Percentiles rank a stretch among this genome's conserved stretches.
phyloP scores from a whole-genome alignment of 306 rosid species.

The Styphnolobium japonicum region DNA sequence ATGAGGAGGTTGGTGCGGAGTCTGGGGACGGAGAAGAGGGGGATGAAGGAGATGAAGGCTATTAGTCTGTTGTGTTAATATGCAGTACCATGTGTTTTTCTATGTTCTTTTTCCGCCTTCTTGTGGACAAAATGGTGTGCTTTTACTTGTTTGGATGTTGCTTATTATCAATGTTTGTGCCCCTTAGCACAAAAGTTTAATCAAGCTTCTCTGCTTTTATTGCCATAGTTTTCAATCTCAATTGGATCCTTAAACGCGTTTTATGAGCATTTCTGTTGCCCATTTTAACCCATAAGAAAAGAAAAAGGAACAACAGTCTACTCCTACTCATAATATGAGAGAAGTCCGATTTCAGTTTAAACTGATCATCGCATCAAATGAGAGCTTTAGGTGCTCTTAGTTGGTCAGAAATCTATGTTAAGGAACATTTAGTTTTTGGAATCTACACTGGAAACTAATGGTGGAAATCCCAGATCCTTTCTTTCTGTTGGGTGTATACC shows the following conservation, averaged over 20 bases:
- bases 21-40: slow-evolving; percentile 75
- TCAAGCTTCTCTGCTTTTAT: not conserved
- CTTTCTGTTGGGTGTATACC: too few relatives aligned
- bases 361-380: too few relatives aligned
- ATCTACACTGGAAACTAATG: too few relatives aligned
- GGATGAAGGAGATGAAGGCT: slow-evolving; percentile 70
- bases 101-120: not conserved
- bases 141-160: not conserved
- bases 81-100: not conserved
- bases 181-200: slow-evolving; percentile 13
- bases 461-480: too few relatives aligned
- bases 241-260: not conserved
- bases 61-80: slow-evolving; percentile 13
- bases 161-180: slow-evolving; percentile 4
- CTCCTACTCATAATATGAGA: too few relatives aligned
- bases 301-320: too few relatives aligned
- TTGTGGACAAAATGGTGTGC: not conserved
- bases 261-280: not conserved
- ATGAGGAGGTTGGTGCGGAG: slow-evolving; percentile 86
- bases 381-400: too few relatives aligned
- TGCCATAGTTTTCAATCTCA: not conserved
- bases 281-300: too few relatives aligned
- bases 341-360: too few relatives aligned
- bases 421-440: too few relatives aligned
- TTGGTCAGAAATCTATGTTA: too few relatives aligned